Evolutionary conservation across 2,329 filamentous ascomycete species (phyloP).

Genomic region (Rutstroemia sp.): DNA sequence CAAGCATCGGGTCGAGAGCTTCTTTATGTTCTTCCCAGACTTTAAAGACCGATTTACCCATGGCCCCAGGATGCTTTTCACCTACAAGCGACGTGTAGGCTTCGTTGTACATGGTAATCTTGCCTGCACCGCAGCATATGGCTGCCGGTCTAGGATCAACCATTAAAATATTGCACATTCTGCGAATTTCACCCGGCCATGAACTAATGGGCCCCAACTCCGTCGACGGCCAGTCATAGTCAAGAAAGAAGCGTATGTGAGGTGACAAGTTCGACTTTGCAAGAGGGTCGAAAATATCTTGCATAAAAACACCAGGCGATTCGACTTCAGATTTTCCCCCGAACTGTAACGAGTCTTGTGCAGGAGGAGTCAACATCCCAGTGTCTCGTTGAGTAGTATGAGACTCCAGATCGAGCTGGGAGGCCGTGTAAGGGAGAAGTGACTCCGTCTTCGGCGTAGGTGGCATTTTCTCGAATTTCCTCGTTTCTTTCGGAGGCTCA

Average conservation of each 20-base stretch:
- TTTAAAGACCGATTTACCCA: conserved; percentile 41
- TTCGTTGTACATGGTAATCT: conserved; percentile 65
- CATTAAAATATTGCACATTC: conserved; percentile 79
- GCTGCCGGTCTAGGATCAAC: conserved; percentile 67
- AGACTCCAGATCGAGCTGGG: background rate
- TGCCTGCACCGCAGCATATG: conserved; percentile 72
- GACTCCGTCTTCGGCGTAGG: conserved; percentile 2
- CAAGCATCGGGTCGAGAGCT: conserved; percentile 26
- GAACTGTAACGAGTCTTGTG: background rate
- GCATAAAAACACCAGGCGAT: conserved; percentile 6
- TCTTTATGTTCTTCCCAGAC: conserved; percentile 33
- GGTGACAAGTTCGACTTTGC: conserved; percentile 13
- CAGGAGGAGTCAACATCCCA: conserved; percentile 2
- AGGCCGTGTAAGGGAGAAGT: background rate
- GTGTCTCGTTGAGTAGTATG: background rate
- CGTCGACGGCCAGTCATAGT: conserved; percentile 36
- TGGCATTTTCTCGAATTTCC: background rate
- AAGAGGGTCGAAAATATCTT: conserved; percentile 21
- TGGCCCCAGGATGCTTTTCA: conserved; percentile 66
- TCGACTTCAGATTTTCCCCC: background rate
- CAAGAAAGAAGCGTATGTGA: conserved; percentile 26
- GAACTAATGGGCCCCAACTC: conserved; percentile 21
- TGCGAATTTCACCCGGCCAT: conserved; percentile 65
- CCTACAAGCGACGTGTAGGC: conserved; percentile 64
- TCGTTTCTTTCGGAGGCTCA: conserved; percentile 7